phyloP scores from a whole-genome alignment of 2,329 filamentous ascomycete species.

The Diaporthe nobilis region DNA sequence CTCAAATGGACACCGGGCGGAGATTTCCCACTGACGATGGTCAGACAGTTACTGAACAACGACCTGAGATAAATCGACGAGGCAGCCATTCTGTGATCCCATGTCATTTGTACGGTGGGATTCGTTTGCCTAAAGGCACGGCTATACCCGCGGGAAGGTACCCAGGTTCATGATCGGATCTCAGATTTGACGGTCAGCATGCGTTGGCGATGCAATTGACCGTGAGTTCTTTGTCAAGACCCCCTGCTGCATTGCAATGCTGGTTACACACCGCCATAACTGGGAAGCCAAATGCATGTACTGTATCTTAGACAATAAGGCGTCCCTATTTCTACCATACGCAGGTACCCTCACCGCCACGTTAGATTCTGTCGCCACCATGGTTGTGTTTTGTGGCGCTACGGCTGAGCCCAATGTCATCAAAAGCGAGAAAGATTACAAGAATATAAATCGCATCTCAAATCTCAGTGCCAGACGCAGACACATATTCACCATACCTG shows the following conservation, averaged over 20 bases:
- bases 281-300: not conserved
- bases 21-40: not conserved
- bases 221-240: slow-evolving; percentile 4
- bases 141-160: not conserved
- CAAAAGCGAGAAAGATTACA: too few relatives aligned
- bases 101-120: not conserved
- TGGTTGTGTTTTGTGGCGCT: not conserved
- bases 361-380: not conserved
- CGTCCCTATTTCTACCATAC: not conserved
- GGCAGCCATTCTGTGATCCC: too few relatives aligned
- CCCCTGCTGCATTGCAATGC: not conserved
- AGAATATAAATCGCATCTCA: not conserved
- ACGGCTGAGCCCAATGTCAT: not conserved
- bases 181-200: not conserved
- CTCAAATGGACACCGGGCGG: too few relatives aligned
- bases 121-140: too few relatives aligned
- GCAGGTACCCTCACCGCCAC: not conserved
- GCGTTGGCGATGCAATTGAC: not conserved
- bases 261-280: not conserved
- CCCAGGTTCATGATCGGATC: not conserved
- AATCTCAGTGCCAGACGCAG: not conserved
- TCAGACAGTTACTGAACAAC: not conserved
- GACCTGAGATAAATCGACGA: not conserved
- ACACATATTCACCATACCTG: too few relatives aligned
- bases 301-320: not conserved